A percentile compares a stretch with the other conserved stretches of the same genome.
Evolutionary conservation across 176 grass and related monocot species (phyloP).

Genomic region (Raddia guianensis): DNA sequence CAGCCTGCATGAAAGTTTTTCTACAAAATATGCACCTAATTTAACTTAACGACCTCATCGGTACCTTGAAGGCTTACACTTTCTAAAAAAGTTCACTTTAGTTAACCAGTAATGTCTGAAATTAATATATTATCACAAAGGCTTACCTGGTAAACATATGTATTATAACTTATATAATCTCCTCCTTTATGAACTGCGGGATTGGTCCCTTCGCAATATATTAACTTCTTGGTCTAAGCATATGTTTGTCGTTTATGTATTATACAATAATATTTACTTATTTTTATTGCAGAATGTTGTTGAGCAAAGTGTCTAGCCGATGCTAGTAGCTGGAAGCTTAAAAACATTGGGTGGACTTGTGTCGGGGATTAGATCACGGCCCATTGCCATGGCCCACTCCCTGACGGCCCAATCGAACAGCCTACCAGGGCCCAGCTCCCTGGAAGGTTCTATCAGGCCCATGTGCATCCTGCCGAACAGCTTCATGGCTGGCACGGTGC

Average conservation of each 20-base stretch:
- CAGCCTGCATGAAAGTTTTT: slow-evolving; percentile 16
- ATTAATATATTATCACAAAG: slow-evolving; percentile 10
- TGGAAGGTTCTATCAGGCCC: too few relatives aligned
- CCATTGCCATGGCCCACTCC: too few relatives aligned
- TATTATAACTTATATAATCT: too few relatives aligned
- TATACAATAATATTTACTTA: background rate
- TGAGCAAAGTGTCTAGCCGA: slow-evolving; percentile 77
- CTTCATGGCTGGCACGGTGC: too few relatives aligned
- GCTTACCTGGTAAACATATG: background rate
- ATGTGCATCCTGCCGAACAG: too few relatives aligned
- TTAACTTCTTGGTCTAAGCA: too few relatives aligned
- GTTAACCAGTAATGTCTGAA: background rate
- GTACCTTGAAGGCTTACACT: slow-evolving; percentile 7
- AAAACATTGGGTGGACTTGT: slow-evolving; percentile 87
- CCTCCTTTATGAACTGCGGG: too few relatives aligned
- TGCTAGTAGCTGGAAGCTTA: slow-evolving; percentile 75
- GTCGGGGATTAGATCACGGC: too few relatives aligned
- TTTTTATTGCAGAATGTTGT: slow-evolving; percentile 61
- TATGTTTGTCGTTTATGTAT: too few relatives aligned
- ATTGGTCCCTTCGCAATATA: too few relatives aligned
- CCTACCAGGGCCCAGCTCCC: too few relatives aligned
- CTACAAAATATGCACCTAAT: slow-evolving; percentile 17
- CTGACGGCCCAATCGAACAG: too few relatives aligned
- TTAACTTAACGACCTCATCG: slow-evolving; percentile 13
- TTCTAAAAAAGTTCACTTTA: background rate